A percentile compares a stretch with the other conserved stretches of the same genome.
These are phyloP conservation scores for Trichoderma sp. DNA, from an alignment of 2,329 filamentous ascomycete genomes.

Conservation along the genomic window DNA sequence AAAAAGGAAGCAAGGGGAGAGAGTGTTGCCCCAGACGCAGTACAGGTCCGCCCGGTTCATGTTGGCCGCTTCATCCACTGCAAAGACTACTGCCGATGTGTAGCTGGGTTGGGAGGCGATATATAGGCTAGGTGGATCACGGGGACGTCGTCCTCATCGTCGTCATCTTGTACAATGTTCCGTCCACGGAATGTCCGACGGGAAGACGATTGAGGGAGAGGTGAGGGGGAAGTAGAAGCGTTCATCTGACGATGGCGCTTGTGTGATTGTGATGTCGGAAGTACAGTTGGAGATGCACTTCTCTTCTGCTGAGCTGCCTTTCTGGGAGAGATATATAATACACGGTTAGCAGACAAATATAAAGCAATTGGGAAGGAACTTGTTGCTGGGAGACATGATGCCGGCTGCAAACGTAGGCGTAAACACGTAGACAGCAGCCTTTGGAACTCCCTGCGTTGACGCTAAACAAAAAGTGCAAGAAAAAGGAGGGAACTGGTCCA, in stretches of 20 bases:
- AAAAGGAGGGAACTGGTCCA: background rate
- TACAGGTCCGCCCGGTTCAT: constrained; percentile 24
- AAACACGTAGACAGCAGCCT: background rate
- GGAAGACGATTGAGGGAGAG: background rate
- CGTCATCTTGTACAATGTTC: background rate
- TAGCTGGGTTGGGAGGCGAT: background rate
- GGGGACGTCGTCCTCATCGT: background rate
- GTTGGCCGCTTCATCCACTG: constrained; percentile 11
- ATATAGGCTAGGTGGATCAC: background rate
- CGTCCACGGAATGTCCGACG: background rate
- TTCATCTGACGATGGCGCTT: background rate
- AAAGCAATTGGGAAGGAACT: background rate
- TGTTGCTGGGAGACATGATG: background rate
- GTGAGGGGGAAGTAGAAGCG: background rate
- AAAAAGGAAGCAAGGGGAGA: constrained; percentile 24
- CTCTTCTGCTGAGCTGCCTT: background rate
- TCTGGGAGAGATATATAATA: background rate
- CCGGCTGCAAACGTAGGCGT: background rate
- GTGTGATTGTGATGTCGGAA: background rate
- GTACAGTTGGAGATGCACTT: background rate
- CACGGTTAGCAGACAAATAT: background rate
- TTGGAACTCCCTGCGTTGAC: background rate
- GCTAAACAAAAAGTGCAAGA: background rate
- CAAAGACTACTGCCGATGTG: background rate
- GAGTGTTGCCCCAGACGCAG: constrained; percentile 27